Base-by-base conservation (phyloP, 805 yeast species). In the Tetrapisispora phaffii region DNA sequence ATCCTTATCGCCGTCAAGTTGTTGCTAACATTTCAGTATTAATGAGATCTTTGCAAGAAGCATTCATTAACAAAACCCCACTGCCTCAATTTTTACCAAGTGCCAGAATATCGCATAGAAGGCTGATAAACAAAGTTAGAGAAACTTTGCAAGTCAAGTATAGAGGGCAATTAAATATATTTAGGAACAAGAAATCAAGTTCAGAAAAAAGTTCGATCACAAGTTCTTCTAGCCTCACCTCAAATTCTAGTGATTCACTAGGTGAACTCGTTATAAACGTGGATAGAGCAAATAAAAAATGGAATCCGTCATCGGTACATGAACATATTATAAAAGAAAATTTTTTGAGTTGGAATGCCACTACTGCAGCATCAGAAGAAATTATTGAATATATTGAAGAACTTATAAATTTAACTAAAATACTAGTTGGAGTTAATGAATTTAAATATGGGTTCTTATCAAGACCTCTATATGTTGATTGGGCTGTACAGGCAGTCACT, bases 401-500 rank as follows among this genome's bases (percentile, higher is more conserved):
- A 49, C 55, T 75, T 12, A 46, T 69, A 6, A 67, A 63, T 39
- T 47, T 74, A 26, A 62, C 71, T 0, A 71, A 69, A 46, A 51
- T 68, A 3, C 52, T 74, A 4, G 74, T 72, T 23, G 79, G 79
- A 22, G 73, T 70, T 10, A 66, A 70, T 46, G 72, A 69, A 50
- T 74, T 74, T 53, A 71, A 71, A 50, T 73, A 72, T 50, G 77
- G 79, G 2, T 74, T 74, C 50, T 54, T 74, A 45, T 70, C 77
- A 38, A 65, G 79, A 15, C 70, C 77, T 0, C 52, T 73, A 13
- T 66, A 66, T 49, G 65, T 65, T 19, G 70, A 66, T 37, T 70
- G 72, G 62, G 72, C 73, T 2, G 64, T 67, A 0, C 64, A 62
- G 34, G 71, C 73, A 0, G 63, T 66, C 3, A 56, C 62, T n/a